Percentiles rank a stretch among this genome's conserved stretches.
These are phyloP conservation scores for Curvularia sp. DNA, from an alignment of 2,329 filamentous ascomycete genomes.

Conservation along the genomic window DNA sequence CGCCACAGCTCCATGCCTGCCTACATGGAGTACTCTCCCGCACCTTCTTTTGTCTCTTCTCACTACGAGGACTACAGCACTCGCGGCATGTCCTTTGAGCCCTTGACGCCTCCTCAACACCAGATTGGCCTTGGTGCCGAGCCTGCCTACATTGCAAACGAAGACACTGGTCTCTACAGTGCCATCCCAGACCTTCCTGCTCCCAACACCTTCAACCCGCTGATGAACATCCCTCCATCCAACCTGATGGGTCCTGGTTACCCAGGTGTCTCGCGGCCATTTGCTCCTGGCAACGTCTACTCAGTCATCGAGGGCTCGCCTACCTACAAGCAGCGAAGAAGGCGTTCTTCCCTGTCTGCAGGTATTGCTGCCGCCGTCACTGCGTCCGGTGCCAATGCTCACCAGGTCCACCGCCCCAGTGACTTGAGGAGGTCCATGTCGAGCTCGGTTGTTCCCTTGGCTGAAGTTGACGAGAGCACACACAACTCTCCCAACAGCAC, in stretches of 20 bases:
- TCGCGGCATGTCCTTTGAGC: slow-evolving; percentile 94
- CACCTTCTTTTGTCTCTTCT: slow-evolving; percentile 97
- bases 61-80: slow-evolving; percentile 98
- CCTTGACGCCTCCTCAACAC: slow-evolving; percentile 94
- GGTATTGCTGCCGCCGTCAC: slow-evolving; percentile 76
- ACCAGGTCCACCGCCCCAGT: slow-evolving; percentile 78
- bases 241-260: slow-evolving; percentile 83
- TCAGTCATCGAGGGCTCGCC: slow-evolving; percentile 97
- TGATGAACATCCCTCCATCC: slow-evolving; percentile 89
- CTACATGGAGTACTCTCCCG: slow-evolving; percentile 97
- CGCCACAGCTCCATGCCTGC: slow-evolving; percentile 98
- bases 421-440: slow-evolving; percentile 92
- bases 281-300: slow-evolving; percentile 82
- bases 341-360: slow-evolving; percentile 90
- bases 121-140: slow-evolving; percentile 80
- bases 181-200: slow-evolving; percentile 88
- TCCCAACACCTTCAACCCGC: slow-evolving; percentile 78
- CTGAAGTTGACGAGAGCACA: slow-evolving; percentile 78
- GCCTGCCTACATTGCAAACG: slow-evolving; percentile 96
- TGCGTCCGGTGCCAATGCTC: slow-evolving; percentile 57
- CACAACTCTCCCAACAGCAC: slow-evolving; percentile 81
- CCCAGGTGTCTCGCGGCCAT: slow-evolving; percentile 70
- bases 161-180: slow-evolving; percentile 95
- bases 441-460: slow-evolving; percentile 79
- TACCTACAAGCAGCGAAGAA: slow-evolving; percentile 96